A percentile compares a stretch with the other conserved stretches of the same genome.
Conservation (phyloP, 306 rosid species). For the Begonia loranthoides region DNA sequence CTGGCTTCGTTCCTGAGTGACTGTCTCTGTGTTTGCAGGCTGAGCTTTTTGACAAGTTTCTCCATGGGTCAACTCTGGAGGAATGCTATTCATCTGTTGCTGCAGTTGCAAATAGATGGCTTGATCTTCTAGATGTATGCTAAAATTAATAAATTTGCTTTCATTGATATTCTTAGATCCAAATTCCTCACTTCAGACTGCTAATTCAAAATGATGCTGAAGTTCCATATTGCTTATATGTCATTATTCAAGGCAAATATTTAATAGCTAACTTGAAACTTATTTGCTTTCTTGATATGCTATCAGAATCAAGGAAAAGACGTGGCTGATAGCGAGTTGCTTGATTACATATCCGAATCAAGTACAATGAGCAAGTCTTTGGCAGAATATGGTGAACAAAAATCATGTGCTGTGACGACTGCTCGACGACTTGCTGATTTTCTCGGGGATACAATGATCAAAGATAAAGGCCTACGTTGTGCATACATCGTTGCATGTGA, state of each 20-base stretch:
- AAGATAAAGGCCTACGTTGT: constrained; percentile 93
- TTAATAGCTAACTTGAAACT: too few relatives aligned
- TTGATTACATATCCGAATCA: constrained; percentile 95
- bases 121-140: constrained; percentile 96
- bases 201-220: too few relatives aligned
- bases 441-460: constrained; percentile 92
- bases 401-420: constrained; percentile 92
- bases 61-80: constrained; percentile 76
- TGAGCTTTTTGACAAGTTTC: constrained; percentile 90
- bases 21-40: constrained; percentile 41
- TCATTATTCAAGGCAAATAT: too few relatives aligned
- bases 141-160: neutral
- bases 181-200: too few relatives aligned
- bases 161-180: too few relatives aligned
- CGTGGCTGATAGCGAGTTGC: constrained; percentile 85
- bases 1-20: too few relatives aligned
- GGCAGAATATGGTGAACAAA: constrained; percentile 81
- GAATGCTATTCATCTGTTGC: constrained; percentile 93
- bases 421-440: constrained; percentile 93
- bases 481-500: constrained; percentile 95
- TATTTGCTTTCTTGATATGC: constrained; percentile 7
- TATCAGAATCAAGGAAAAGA: constrained; percentile 84
- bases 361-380: constrained; percentile 99
- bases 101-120: constrained; percentile 84
- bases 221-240: too few relatives aligned